phyloP scores from a whole-genome alignment of 768 basidiomycete species.

The Xerocomus potaroensis region DNA sequence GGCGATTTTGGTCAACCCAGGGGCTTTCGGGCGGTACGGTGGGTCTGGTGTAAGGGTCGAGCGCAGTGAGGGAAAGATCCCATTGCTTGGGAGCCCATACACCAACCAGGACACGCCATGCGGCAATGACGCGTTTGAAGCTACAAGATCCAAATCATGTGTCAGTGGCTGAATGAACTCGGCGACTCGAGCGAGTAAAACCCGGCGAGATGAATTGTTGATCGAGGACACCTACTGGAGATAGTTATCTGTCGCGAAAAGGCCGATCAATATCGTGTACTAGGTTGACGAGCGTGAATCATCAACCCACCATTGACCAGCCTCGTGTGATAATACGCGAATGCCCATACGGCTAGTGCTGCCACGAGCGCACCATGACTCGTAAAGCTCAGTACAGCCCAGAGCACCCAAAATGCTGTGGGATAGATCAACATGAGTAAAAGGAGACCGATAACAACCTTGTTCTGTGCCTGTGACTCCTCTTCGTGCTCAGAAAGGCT shows the following conservation, averaged over 20 bases:
- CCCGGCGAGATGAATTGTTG: no score
- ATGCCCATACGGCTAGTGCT: constrained; percentile 61
- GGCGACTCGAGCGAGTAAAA: no score
- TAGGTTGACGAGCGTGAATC: constrained; percentile 18
- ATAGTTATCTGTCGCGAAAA: constrained; percentile 55
- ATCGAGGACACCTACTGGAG: constrained; percentile 55
- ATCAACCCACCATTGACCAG: constrained; percentile 74
- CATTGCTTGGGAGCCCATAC: constrained; percentile 85
- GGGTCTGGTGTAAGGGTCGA: constrained; percentile 71
- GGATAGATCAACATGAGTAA: constrained; percentile 75
- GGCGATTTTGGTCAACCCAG: constrained; percentile 72
- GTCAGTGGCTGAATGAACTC: constrained; percentile 11
- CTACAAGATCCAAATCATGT: constrained; percentile 40
- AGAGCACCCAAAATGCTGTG: constrained; percentile 77
- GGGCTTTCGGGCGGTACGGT: constrained; percentile 60
- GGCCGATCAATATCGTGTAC: constrained; percentile 18
- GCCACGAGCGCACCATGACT: constrained; percentile 71
- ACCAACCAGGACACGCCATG: constrained; percentile 96
- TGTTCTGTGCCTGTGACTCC: constrained; percentile 96
- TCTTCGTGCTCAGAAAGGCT: constrained; percentile 78
- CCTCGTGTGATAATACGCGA: constrained; percentile 81
- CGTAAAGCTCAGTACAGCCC: constrained; percentile 78
- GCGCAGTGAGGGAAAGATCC: constrained; percentile 73
- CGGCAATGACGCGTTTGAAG: constrained; percentile 79
- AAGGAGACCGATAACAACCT: constrained; percentile 83